phyloP scores from a whole-genome alignment of 768 basidiomycete genomes.

The Cystofilobasidium macerans region DNA sequence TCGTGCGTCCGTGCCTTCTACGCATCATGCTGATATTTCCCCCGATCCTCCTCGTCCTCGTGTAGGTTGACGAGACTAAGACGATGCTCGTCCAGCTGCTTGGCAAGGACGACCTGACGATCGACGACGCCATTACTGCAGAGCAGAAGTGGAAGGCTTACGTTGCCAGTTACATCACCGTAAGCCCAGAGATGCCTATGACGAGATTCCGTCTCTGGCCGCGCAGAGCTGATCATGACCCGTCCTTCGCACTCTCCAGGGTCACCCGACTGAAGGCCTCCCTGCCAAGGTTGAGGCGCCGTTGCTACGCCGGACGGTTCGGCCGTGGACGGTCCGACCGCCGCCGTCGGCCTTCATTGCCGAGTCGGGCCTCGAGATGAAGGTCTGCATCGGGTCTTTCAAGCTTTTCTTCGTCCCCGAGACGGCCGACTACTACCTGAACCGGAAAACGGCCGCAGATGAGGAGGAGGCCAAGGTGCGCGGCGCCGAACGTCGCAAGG shows the following conservation, averaged over 20 bases:
- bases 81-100: conserved; percentile 40
- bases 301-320: conserved; percentile 32
- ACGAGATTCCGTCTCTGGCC: background rate
- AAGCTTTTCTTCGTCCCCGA: conserved; percentile 64
- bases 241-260: conserved; percentile 26
- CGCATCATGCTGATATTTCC: background rate
- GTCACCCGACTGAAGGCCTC: conserved; percentile 41
- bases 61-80: conserved; percentile 33
- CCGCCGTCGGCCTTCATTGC: conserved; percentile 20
- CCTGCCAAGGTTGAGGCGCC: conserved; percentile 39
- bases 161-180: conserved; percentile 41
- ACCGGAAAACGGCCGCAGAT: background rate
- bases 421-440: conserved; percentile 38
- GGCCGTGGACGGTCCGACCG: conserved; percentile 8
- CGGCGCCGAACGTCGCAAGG: background rate
- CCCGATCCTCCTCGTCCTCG: background rate
- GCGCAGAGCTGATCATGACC: background rate
- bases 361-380: conserved; percentile 60
- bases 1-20: background rate
- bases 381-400: conserved; percentile 62
- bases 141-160: conserved; percentile 42
- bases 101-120: conserved; percentile 41
- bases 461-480: background rate
- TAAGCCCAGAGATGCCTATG: conserved; percentile 25
- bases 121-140: conserved; percentile 41